These are phyloP conservation scores for Rutstroemia sp. DNA, from an alignment of 2,329 filamentous ascomycete species.

Conservation along the genomic window DNA sequence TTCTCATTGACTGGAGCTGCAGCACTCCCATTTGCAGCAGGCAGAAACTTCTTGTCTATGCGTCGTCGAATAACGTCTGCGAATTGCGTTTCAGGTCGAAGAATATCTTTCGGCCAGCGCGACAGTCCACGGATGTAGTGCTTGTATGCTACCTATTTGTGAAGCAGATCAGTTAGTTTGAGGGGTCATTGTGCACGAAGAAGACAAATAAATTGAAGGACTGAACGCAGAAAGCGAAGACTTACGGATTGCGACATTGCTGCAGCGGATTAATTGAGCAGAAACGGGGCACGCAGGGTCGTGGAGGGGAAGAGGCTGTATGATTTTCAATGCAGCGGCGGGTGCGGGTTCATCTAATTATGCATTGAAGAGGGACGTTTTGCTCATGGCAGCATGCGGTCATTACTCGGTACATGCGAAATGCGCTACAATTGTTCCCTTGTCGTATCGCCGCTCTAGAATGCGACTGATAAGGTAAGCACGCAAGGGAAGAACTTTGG, in stretches of 20 bases:
- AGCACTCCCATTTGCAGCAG: slow-evolving; percentile 11
- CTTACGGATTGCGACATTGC: slow-evolving; percentile 29
- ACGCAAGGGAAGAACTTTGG: no score
- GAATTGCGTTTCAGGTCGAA: slow-evolving; percentile 57
- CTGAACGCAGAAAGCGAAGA: background rate
- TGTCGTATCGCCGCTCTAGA: no score
- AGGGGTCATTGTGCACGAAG: no score
- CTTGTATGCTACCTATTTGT: slow-evolving; percentile 35
- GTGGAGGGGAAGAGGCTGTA: background rate
- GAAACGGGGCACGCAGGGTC: background rate
- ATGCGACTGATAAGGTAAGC: no score
- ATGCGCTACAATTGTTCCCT: background rate
- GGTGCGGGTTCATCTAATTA: no score
- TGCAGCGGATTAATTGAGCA: background rate
- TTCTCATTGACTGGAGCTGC: slow-evolving; percentile 31
- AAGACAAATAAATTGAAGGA: background rate
- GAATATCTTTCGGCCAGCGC: slow-evolving; percentile 56
- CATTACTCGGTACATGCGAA: background rate
- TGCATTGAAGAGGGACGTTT: no score
- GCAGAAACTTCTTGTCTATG: slow-evolving; percentile 31
- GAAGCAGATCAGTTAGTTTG: no score
- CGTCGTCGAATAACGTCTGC: slow-evolving; percentile 46
- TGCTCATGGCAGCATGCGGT: background rate
- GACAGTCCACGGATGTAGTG: slow-evolving; percentile 44
- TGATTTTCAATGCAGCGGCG: background rate